Evolutionary conservation across 2,329 filamentous ascomycete species (phyloP), one percentile per base, ranked within the genome.

Genomic region (Exophiala mesophila): DNA sequence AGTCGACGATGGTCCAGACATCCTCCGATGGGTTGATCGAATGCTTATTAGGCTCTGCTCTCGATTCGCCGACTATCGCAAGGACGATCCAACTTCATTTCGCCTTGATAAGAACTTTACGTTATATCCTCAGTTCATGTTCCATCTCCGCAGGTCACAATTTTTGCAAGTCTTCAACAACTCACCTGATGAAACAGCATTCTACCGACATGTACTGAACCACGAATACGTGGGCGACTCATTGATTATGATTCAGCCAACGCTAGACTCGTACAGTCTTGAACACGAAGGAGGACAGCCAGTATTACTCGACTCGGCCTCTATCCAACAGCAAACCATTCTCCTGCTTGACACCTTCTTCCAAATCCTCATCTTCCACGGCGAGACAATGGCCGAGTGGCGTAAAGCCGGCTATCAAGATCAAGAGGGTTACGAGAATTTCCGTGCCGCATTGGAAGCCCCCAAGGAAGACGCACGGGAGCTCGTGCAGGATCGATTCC

Each of bases 111-210:
- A 96, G 79, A 98, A 98, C 72, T 98, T 98, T 62, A 97, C 90
- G 0, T 76, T 98, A 12, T 98, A 98, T 61, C 92, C 92, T 18
- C 92, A 98, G 63, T 98, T 98, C 70, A 98, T 98, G 92, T 98
- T 98, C 75, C 92, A 98, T 65, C 77, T 98, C 48, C 85, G 92
- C 57, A 81, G 92, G 66, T 95, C 88, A 67, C 92, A 97, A 66
- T 98, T 98, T 73, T 68, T 98, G 53, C 92, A 98, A 62, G 89
- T 98, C 44, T 98, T 98, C 78, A 98, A 98, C 73, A 98, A 97
- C 66, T 97, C 90, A 0, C 92, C 92, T 5, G 92, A 98, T 58
- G 92, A 98, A 68, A 98, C 92, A 17, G 92, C 92, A n/a, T 98
- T 98, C 68, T 95, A 97, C 63, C 80, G 92, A 48, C 92, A 98